Conservation (phyloP, 208 protist genomes). For the Leishmania braziliensis region DNA sequence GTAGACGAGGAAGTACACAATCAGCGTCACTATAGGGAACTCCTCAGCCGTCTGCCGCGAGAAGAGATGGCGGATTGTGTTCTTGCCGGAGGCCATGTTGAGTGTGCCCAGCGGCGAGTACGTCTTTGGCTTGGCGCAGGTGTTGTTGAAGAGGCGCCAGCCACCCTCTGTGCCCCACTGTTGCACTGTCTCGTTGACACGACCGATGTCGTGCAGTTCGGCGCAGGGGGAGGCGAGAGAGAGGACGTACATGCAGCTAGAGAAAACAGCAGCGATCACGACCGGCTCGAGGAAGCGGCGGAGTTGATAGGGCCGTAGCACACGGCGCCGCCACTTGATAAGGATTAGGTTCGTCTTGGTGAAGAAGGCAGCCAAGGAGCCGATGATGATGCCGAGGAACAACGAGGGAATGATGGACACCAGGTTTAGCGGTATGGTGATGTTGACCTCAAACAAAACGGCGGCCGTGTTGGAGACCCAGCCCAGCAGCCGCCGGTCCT, state of each 20-base stretch:
- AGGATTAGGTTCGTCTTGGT: constrained; percentile 89
- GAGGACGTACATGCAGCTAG: constrained; percentile 57
- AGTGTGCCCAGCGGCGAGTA: constrained; percentile 89
- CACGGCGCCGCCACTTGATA: constrained; percentile 64
- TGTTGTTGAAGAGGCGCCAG: constrained; percentile 66
- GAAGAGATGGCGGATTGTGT: constrained; percentile 89
- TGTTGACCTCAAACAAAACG: constrained; percentile 89
- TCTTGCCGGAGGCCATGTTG: constrained; percentile 83
- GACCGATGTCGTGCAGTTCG: constrained; percentile 34
- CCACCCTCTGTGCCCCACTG: constrained; percentile 74
- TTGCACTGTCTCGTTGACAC: constrained; percentile 43
- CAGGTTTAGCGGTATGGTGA: constrained; percentile 85
- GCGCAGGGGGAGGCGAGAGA: constrained; percentile 51
- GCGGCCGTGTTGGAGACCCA: constrained; percentile 83
- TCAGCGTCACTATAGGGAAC: constrained; percentile 65
- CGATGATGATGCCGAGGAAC: constrained; percentile 81
- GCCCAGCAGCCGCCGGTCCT: constrained; percentile 74
- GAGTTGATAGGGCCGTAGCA: constrained; percentile 51
- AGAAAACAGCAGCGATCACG: constrained; percentile 59
- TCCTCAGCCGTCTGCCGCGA: constrained; percentile 79
- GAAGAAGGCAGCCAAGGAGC: constrained; percentile 86
- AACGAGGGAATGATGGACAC: constrained; percentile 87
- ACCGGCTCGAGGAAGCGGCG: constrained; percentile 78
- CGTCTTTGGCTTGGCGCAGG: constrained; percentile 45
- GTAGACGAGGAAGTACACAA: constrained; percentile 85